phyloP scores from a whole-genome alignment of 2,329 filamentous ascomycete species.

The Blumeria graminis region DNA sequence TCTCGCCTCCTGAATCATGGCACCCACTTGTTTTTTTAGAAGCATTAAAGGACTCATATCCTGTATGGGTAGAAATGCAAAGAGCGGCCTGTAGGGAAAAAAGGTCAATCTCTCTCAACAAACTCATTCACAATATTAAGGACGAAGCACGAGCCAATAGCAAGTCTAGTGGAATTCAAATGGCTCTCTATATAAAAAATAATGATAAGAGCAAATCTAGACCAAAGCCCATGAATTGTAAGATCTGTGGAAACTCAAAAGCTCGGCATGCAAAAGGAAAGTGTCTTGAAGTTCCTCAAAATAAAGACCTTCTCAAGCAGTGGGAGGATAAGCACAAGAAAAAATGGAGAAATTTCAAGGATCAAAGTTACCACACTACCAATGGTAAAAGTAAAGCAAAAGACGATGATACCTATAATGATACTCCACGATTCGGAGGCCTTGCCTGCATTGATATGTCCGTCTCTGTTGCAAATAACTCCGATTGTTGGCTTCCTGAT shows the following conservation, averaged over 20 bases:
- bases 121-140: not conserved
- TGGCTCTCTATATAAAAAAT: not conserved
- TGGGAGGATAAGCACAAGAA: no score
- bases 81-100: no score
- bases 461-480: not conserved
- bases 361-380: not conserved
- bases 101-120: no score
- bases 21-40: no score
- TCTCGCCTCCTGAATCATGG: no score
- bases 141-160: not conserved
- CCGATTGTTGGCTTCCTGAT: not conserved
- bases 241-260: not conserved
- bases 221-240: not conserved
- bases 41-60: no score
- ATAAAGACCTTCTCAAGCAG: not conserved
- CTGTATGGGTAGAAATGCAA: no score
- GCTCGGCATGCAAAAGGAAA: not conserved
- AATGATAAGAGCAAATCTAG: not conserved
- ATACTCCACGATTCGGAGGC: not conserved
- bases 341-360: no score
- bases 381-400: not conserved
- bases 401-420: not conserved
- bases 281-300: not conserved
- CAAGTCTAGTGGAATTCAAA: not conserved
- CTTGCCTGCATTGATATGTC: not conserved